These are phyloP conservation scores for Fusarium concolor DNA, from an alignment of 2,329 filamentous ascomycete genomes.

Conservation along the genomic window DNA sequence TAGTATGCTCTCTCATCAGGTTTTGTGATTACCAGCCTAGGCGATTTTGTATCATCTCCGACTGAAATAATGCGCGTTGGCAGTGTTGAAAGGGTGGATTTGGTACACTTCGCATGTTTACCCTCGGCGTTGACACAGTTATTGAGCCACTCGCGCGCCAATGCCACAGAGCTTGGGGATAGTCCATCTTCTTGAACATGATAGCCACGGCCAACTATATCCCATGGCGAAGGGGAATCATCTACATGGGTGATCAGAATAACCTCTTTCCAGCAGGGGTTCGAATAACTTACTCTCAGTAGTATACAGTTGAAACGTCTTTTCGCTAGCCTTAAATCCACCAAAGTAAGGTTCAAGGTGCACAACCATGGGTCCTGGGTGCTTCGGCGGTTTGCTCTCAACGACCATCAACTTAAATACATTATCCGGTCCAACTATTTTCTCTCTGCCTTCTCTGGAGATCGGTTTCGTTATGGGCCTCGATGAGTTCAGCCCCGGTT, in stretches of 20 bases:
- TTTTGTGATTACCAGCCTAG: background rate
- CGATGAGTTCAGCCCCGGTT: no score
- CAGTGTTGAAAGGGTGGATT: background rate
- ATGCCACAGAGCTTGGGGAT: background rate
- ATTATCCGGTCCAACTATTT: background rate
- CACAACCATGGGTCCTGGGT: background rate
- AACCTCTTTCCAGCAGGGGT: accelerated
- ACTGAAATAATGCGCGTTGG: background rate
- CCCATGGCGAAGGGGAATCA: background rate
- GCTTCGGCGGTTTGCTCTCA: background rate
- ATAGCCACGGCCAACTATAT: background rate
- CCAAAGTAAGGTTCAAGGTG: background rate
- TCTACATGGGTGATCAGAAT: background rate
- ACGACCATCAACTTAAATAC: background rate
- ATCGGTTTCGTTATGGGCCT: no score
- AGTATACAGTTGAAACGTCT: background rate
- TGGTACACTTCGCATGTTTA: background rate
- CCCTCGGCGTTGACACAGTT: background rate
- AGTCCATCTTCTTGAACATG: background rate
- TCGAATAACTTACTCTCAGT: background rate
- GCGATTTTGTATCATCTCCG: background rate
- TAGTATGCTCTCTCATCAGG: background rate
- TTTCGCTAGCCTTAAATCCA: background rate
- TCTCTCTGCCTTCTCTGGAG: no score
- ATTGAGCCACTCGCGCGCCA: background rate